Percentiles rank a stretch among this genome's conserved stretches.
Evolutionary conservation across 148 eudicot genomes (phyloP).

Genomic region (Polygonum maritimum): DNA sequence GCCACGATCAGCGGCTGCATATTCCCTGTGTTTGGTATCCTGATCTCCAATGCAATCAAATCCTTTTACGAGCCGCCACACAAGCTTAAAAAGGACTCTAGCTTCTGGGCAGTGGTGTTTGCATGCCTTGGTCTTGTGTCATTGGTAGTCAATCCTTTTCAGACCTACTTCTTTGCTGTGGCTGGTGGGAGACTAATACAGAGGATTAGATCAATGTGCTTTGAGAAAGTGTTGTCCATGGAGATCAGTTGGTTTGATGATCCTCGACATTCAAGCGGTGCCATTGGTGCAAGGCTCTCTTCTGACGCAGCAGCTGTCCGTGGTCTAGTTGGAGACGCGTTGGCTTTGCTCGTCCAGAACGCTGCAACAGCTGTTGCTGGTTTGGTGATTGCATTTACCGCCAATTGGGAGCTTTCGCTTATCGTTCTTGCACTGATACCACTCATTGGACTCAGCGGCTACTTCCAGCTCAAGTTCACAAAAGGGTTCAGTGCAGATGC

Average conservation of each 20-base stretch:
- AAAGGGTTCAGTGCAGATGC: slow-evolving; percentile 79
- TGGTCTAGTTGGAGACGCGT: slow-evolving; percentile 69
- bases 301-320: slow-evolving; percentile 67
- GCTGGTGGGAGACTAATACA: slow-evolving; percentile 23
- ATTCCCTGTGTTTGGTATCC: slow-evolving; percentile 22
- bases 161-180: slow-evolving; percentile 23
- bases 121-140: slow-evolving; percentile 18
- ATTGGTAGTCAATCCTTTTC: slow-evolving; percentile 15
- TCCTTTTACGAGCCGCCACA: slow-evolving; percentile 22
- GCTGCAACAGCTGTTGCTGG: slow-evolving; percentile 44
- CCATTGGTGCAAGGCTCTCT: slow-evolving; percentile 66
- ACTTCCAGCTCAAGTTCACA: slow-evolving; percentile 46
- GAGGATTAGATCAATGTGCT: slow-evolving; percentile 46
- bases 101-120: slow-evolving; percentile 24
- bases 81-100: slow-evolving; percentile 19
- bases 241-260: slow-evolving; percentile 80
- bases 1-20: slow-evolving; percentile 20
- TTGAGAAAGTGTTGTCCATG: slow-evolving; percentile 56
- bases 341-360: slow-evolving; percentile 62
- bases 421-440: slow-evolving; percentile 63
- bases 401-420: slow-evolving; percentile 67
- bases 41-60: slow-evolving; percentile 20
- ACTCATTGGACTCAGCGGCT: slow-evolving; percentile 50
- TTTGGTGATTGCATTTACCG: slow-evolving; percentile 50
- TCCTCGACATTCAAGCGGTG: slow-evolving; percentile 58